phyloP scores from a whole-genome alignment of 164 flowering plant genomes.

The Umbellularia californica region DNA sequence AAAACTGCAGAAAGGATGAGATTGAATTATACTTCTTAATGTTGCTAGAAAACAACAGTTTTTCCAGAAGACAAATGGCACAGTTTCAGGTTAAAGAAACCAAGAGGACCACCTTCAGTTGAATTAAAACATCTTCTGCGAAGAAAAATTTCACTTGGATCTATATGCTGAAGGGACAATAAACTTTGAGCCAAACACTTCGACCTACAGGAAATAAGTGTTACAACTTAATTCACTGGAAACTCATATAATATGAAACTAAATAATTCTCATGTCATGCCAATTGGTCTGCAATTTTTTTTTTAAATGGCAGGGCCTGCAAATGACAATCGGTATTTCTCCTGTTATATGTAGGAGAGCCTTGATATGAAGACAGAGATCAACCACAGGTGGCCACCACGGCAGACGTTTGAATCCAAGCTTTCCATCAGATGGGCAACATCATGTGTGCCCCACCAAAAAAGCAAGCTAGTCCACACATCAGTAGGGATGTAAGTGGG shows the following conservation, averaged over 20 bases:
- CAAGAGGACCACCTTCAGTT: constrained; percentile 44
- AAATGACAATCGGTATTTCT: background rate
- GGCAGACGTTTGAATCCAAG: background rate
- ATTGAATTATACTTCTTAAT: background rate
- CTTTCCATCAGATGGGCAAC: background rate
- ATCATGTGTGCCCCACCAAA: background rate
- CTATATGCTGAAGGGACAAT: constrained; percentile 37
- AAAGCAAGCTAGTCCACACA: background rate
- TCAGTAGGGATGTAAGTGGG: background rate
- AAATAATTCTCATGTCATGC: too few species aligned
- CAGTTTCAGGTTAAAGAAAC: background rate
- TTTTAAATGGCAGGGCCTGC: too few species aligned
- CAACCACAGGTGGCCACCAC: background rate
- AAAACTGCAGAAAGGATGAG: constrained; percentile 2
- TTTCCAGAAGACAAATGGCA: background rate
- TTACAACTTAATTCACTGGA: background rate
- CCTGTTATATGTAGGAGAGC: background rate
- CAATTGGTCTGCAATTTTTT: too few species aligned
- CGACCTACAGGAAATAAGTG: constrained; percentile 43
- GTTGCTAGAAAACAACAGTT: background rate
- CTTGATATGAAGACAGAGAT: background rate
- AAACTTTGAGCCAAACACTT: constrained; percentile 31
- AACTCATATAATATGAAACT: background rate
- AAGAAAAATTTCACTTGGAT: constrained; percentile 50
- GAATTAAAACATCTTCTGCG: constrained; percentile 47